phyloP scores from a whole-genome alignment of 176 grass and related monocot species.

The Phoenix dactylifera region DNA sequence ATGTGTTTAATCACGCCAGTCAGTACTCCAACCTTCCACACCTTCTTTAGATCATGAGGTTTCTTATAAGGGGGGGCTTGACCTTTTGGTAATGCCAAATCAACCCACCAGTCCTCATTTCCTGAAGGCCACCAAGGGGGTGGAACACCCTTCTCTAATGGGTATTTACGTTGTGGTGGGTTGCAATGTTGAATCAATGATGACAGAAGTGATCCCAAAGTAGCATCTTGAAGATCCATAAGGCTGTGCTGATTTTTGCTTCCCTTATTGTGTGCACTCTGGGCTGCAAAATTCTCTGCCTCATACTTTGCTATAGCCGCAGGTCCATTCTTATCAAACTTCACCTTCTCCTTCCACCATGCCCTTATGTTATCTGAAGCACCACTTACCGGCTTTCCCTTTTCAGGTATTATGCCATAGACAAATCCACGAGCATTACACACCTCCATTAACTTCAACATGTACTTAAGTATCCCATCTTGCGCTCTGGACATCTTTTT shows the following conservation, averaged over 20 bases:
- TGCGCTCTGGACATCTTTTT: constrained; percentile 95
- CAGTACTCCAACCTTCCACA: constrained; percentile 54
- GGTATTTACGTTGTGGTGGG: constrained; percentile 48
- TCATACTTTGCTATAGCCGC: constrained; percentile 34
- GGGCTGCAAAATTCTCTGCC: constrained; percentile 21
- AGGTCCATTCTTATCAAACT: constrained; percentile 47
- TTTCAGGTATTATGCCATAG: constrained; percentile 88
- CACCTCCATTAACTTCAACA: constrained; percentile 95
- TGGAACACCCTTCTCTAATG: constrained; percentile 31
- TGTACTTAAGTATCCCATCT: constrained; percentile 95
- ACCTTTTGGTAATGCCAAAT: constrained; percentile 23
- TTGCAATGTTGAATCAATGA: constrained; percentile 44
- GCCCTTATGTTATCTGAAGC: constrained; percentile 45
- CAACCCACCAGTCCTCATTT: constrained; percentile 44
- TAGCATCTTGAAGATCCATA: constrained; percentile 40
- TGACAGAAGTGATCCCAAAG: constrained; percentile 51
- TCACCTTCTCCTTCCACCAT: constrained; percentile 58
- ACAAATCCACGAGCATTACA: constrained; percentile 85
- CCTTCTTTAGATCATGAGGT: constrained; percentile 58
- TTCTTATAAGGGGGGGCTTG: constrained; percentile 37
- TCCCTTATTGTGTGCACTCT: constrained; percentile 2
- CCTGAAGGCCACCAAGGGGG: constrained; percentile 63
- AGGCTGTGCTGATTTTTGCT: constrained; percentile 14
- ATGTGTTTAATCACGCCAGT: constrained; percentile 43
- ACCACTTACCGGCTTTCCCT: constrained; percentile 85